These are phyloP conservation scores for Sporothrix inflata DNA, from an alignment of 2,329 filamentous ascomycete species.

Conservation along the genomic window DNA sequence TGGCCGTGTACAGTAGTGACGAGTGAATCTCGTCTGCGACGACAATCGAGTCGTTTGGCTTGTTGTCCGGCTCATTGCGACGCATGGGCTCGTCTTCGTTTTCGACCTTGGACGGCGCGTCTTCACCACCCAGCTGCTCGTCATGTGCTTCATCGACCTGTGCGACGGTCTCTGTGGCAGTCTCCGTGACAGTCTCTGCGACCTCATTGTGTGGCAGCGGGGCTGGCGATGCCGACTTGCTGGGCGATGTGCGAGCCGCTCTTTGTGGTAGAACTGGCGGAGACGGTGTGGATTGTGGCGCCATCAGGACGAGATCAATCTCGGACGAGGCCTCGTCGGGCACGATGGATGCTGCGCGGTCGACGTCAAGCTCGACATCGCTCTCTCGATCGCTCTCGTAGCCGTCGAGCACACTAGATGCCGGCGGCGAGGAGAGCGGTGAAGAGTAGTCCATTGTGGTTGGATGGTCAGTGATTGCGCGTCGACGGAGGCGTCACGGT, in stretches of 20 bases:
- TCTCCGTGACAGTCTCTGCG: neutral
- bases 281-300: neutral
- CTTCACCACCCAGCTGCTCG: neutral
- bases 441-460: slow-evolving; percentile 20
- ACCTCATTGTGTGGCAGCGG: neutral
- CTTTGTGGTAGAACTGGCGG: neutral
- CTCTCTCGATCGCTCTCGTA: neutral
- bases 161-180: neutral
- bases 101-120: neutral
- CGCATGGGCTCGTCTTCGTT: neutral
- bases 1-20: neutral
- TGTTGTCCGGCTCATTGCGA: neutral
- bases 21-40: too few relatives aligned
- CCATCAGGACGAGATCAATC: neutral
- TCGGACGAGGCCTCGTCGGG: neutral
- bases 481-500: neutral
- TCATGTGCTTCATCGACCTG: neutral
- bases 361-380: neutral
- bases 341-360: neutral
- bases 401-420: neutral
- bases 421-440: slow-evolving; percentile 27
- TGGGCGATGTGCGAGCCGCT: neutral
- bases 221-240: neutral
- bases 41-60: neutral
- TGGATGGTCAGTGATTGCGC: neutral